Percentiles rank a stretch among this genome's conserved stretches.
Evolutionary conservation across 2,329 filamentous ascomycete genomes (phyloP).

Genomic region (Aspergillus sp.): DNA sequence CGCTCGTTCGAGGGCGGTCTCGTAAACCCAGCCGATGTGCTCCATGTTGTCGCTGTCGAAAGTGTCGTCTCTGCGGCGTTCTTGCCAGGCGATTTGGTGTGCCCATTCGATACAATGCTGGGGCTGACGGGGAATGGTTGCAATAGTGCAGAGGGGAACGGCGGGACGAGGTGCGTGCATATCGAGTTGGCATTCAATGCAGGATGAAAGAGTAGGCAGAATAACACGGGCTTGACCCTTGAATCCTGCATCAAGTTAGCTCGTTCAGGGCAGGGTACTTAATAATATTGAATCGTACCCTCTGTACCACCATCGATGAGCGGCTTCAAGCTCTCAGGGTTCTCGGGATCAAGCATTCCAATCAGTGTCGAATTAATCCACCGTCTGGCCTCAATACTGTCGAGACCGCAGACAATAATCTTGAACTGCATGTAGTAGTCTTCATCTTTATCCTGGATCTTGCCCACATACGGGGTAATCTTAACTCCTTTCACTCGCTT

Average conservation of each 20-base stretch:
- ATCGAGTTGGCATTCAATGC: constrained; percentile 96
- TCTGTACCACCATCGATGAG: constrained; percentile 95
- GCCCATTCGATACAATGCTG: constrained; percentile 99
- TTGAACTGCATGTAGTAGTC: constrained; percentile 97
- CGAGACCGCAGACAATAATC: constrained; percentile 84
- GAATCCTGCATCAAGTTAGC: constrained; percentile 56
- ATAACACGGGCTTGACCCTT: constrained; percentile 94
- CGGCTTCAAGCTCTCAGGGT: constrained; percentile 82
- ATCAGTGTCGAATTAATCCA: constrained; percentile 97
- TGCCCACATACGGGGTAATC: constrained; percentile 89
- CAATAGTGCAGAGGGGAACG: constrained; percentile 91
- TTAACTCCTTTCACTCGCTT: constrained; percentile 80
- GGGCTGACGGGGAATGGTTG: constrained; percentile 90
- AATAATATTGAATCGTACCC: constrained; percentile 39
- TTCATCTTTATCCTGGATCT: constrained; percentile 94
- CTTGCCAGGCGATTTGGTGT: constrained; percentile 94
- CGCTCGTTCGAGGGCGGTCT: constrained; percentile 73
- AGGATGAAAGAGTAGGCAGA: constrained; percentile 84
- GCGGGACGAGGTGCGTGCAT: constrained; percentile 98
- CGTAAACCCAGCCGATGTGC: constrained; percentile 94
- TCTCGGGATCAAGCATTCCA: constrained; percentile 76
- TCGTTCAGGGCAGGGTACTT: background rate
- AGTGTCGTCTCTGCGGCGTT: constrained; percentile 70
- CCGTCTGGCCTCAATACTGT: constrained; percentile 93
- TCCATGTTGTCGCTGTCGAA: constrained; percentile 95